Evolutionary conservation across 2,329 filamentous ascomycete species (phyloP), one percentile per base, ranked within the genome.

Genomic region (Talaromyces sp.): DNA sequence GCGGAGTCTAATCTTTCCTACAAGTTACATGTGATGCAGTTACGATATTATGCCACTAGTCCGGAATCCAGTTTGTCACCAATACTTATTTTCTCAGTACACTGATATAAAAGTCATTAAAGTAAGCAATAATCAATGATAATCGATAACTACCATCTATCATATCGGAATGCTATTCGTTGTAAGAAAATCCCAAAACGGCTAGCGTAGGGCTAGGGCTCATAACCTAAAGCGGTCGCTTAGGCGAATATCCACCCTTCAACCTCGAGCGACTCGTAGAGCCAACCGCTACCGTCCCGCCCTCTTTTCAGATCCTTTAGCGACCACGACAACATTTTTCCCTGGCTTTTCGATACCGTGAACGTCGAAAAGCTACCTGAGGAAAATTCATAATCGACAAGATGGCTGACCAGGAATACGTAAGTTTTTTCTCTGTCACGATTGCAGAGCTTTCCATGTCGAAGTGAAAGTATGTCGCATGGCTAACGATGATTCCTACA

Each of bases 381-480:
- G 74, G 77, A 77, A 75, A 66, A 25, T 47, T 13, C 35, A 35
- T 70, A 74, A 73, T 80, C 82, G 84, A 84, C 86, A 90, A 81
- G 85, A 94, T 94, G 91, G 91, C 91, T 89, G 91, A 94, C 87
- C 80, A 83, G 77, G 90, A 93, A 85, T 95, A 95, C 86, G 91
- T 93, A 86, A 83, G 90, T 90, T 72, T 1, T 49, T 49, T 25
- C 11, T 31, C 5, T 50, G 11, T 50, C 13, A 17, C 6, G 25
- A 17, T 2, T 17, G 45, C 3, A 22, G 3, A 15, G 15, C 25
- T 19, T 37, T 47, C 19, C 17, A 45, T n/a, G 13, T 17, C 54
- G 33, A 39, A 39, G 22, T 59, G 56, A n/a, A 25, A 37, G 33
- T 19, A 59, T 43, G 25, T 45, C 56, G 22, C 19, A 49, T 63